These are phyloP conservation scores for Didymosphaeria variabile DNA, from an alignment of 2,329 filamentous ascomycete genomes.

Conservation along the genomic window DNA sequence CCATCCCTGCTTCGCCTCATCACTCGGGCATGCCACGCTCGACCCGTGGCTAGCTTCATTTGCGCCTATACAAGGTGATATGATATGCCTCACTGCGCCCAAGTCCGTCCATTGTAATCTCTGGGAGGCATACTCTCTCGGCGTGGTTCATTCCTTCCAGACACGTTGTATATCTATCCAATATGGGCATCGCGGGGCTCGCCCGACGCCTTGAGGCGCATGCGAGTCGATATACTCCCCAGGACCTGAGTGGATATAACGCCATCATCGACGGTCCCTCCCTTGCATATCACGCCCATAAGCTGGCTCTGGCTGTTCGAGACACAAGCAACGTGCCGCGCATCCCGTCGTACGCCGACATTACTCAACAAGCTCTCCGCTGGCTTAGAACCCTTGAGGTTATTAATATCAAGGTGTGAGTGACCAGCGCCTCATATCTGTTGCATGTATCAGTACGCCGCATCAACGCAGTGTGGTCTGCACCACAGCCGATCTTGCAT, in stretches of 20 bases:
- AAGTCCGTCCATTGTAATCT: conserved; percentile 18
- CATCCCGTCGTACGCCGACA: conserved; percentile 63
- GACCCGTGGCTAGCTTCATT: conserved; percentile 23
- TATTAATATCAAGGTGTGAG: conserved; percentile 70
- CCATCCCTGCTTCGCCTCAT: conserved; percentile 19
- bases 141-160: not conserved
- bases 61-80: conserved; percentile 21
- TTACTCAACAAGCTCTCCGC: conserved; percentile 62
- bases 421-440: conserved; percentile 29
- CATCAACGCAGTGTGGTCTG: conserved; percentile 20
- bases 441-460: conserved; percentile 19
- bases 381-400: conserved; percentile 70
- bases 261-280: conserved; percentile 78
- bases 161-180: conserved; percentile 10
- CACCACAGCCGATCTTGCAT: conserved; percentile 9
- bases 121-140: not conserved
- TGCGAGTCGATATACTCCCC: conserved; percentile 31
- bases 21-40: conserved; percentile 19
- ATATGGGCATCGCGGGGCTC: conserved; percentile 49
- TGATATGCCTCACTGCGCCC: conserved; percentile 16
- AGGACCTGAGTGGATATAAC: conserved; percentile 35
- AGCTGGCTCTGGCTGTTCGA: conserved; percentile 53
- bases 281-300: conserved; percentile 76
- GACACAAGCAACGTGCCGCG: conserved; percentile 28
- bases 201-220: conserved; percentile 43